Conservation (phyloP, 1,139 yeast species). For the Debaryomycetaceae sp. region DNA sequence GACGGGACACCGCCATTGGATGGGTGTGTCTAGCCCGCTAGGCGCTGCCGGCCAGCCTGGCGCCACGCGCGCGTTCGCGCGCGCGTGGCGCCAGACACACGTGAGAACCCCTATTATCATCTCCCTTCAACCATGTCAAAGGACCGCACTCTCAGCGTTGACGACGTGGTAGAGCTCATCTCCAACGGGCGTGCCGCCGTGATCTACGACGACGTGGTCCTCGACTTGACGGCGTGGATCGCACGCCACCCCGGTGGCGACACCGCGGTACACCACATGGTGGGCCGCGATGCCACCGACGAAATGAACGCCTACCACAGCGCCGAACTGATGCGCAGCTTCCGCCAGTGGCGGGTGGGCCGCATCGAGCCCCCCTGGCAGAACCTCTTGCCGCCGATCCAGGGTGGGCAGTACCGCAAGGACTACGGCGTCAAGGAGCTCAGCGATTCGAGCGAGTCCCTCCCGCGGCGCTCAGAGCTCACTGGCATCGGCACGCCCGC, state of each 20-base stretch:
- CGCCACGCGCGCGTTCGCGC: too few species aligned
- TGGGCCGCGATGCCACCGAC: conserved; percentile 87
- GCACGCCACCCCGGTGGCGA: conserved; percentile 85
- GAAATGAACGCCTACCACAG: conserved; percentile 84
- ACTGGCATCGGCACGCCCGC: conserved; percentile 1
- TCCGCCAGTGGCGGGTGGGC: conserved; percentile 61
- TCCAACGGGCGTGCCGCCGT: conserved; percentile 68
- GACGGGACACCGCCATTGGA: too few species aligned
- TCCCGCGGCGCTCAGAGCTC: background rate
- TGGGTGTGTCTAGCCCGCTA: too few species aligned
- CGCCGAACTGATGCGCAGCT: conserved; percentile 47
- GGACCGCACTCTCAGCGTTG: conserved; percentile 12
- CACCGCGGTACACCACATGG: conserved; percentile 74
- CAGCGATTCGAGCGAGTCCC: background rate
- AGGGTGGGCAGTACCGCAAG: conserved; percentile 59
- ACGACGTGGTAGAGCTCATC: conserved; percentile 42
- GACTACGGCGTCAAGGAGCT: conserved; percentile 3
- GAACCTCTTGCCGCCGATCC: conserved; percentile 82
- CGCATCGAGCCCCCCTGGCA: conserved; percentile 59
- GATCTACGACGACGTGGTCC: conserved; percentile 55
- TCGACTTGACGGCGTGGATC: conserved; percentile 69
- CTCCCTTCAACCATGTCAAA: background rate
- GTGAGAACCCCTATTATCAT: too few species aligned
- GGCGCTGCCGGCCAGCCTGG: too few species aligned
- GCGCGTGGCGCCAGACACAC: too few species aligned